Conservation (phyloP, 1,284 basidiomycete species). For the Pseudozyma pruni region DNA sequence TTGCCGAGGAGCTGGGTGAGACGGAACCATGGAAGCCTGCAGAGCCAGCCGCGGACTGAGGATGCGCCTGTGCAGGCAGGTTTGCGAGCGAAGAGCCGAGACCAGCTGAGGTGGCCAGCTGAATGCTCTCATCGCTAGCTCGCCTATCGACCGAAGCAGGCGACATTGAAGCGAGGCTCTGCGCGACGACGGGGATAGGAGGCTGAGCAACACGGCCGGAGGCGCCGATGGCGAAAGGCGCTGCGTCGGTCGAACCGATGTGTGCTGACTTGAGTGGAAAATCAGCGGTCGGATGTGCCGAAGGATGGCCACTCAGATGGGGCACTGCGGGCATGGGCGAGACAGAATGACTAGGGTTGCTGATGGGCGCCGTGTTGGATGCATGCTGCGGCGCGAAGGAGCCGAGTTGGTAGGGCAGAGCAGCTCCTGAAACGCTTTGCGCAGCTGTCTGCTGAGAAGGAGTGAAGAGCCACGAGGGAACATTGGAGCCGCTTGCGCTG, state of each 20-base stretch:
- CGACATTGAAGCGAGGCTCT: constrained; percentile 9
- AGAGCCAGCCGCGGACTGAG: constrained; percentile 18
- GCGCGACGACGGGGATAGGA: neutral
- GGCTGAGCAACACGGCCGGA: neutral
- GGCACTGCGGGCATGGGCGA: constrained; percentile 3
- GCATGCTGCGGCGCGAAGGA: constrained; percentile 9
- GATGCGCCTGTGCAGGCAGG: constrained; percentile 4
- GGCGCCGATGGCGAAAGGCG: constrained; percentile 11
- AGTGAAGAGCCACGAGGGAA: constrained; percentile 31
- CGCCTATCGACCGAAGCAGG: constrained; percentile 8
- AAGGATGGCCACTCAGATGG: constrained; percentile 2
- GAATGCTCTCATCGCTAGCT: constrained; percentile 19
- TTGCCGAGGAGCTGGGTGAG: constrained; percentile 31
- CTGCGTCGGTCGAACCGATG: constrained; percentile 8
- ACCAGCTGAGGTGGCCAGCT: neutral
- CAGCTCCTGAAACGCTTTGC: neutral
- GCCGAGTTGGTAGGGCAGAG: constrained; percentile 20
- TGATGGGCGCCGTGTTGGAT: constrained; percentile 3
- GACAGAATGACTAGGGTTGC: constrained; percentile 6
- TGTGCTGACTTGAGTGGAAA: constrained; percentile 1
- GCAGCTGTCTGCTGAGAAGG: constrained; percentile 2
- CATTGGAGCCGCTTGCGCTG: constrained; percentile 11
- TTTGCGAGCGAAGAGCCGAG: constrained; percentile 1
- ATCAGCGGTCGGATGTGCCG: constrained; percentile 1
- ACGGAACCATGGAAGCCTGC: constrained; percentile 20